Evolutionary conservation across 768 basidiomycete genomes (phyloP).

Genomic region (Austroboletus festivus): DNA sequence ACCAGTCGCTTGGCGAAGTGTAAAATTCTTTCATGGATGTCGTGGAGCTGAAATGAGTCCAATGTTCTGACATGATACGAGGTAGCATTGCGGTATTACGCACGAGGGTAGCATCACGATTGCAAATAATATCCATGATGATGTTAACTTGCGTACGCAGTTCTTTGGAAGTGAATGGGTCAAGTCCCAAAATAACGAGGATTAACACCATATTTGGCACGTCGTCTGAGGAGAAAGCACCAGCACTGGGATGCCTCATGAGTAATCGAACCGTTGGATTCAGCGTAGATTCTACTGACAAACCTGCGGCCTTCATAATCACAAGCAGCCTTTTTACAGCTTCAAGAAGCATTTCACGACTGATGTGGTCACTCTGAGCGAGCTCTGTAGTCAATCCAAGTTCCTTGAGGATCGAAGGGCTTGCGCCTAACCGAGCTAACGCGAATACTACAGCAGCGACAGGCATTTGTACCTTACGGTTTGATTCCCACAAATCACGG

Average conservation of each 20-base stretch:
- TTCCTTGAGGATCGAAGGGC: slow-evolving; percentile 31
- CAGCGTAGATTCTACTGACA: slow-evolving; percentile 36
- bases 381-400: slow-evolving; percentile 30
- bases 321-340: slow-evolving; percentile 41
- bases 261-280: background rate
- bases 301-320: slow-evolving; percentile 42
- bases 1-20: slow-evolving; percentile 38
- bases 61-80: background rate
- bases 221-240: slow-evolving; percentile 38
- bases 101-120: slow-evolving; percentile 31
- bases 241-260: slow-evolving; percentile 27
- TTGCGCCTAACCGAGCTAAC: slow-evolving; percentile 47
- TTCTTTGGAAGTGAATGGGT: slow-evolving; percentile 43
- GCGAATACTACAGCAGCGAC: slow-evolving; percentile 34
- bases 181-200: slow-evolving; percentile 56
- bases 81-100: slow-evolving; percentile 3
- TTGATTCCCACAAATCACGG: slow-evolving; percentile 31
- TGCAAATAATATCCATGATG: slow-evolving; percentile 47
- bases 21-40: slow-evolving; percentile 45
- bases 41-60: slow-evolving; percentile 40
- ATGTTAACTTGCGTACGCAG: slow-evolving; percentile 45
- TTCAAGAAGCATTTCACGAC: slow-evolving; percentile 25
- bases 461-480: slow-evolving; percentile 28
- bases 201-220: slow-evolving; percentile 47
- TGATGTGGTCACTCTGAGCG: slow-evolving; percentile 11